These are phyloP conservation scores for Massarina eburnea DNA, from an alignment of 2,329 filamentous ascomycete genomes.

Conservation along the genomic window DNA sequence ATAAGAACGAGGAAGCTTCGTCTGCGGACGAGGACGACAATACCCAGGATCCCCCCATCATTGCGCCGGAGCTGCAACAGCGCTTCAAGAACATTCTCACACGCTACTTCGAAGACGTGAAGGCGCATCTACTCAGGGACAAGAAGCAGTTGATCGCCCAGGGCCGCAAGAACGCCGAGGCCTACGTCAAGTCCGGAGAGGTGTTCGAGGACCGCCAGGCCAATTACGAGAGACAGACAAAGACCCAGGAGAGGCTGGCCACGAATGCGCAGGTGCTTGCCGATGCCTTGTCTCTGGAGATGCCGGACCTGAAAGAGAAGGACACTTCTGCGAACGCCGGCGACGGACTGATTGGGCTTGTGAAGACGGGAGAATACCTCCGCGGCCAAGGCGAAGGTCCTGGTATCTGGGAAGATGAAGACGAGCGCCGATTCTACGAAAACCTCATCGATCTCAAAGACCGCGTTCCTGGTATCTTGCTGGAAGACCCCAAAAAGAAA, in stretches of 20 bases:
- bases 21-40: conserved; percentile 56
- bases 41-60: conserved; percentile 72
- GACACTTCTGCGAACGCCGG: conserved; percentile 67
- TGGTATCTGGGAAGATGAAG: conserved; percentile 98
- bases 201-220: conserved; percentile 97
- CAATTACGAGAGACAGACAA: conserved; percentile 92
- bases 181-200: conserved; percentile 97
- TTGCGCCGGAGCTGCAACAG: conserved; percentile 74
- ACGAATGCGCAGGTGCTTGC: conserved; percentile 89
- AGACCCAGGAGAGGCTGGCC: conserved; percentile 86
- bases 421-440: conserved; percentile 97
- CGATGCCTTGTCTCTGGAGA: conserved; percentile 83
- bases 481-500: conserved; percentile 95
- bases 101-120: conserved; percentile 92
- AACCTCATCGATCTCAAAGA: conserved; percentile 94
- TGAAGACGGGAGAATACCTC: conserved; percentile 92
- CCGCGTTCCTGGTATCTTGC: conserved; percentile 87
- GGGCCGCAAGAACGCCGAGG: conserved; percentile 92
- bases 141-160: conserved; percentile 87
- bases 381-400: conserved; percentile 86
- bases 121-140: conserved; percentile 82
- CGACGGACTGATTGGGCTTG: conserved; percentile 82
- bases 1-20: conserved; percentile 54
- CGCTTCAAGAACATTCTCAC: conserved; percentile 83
- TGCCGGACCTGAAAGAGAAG: conserved; percentile 88